Evolutionary conservation across 495 filamentous ascomycete genomes (phyloP), one percentile per base, ranked within the genome.

Genomic region (Talaromyces thailandensis): DNA sequence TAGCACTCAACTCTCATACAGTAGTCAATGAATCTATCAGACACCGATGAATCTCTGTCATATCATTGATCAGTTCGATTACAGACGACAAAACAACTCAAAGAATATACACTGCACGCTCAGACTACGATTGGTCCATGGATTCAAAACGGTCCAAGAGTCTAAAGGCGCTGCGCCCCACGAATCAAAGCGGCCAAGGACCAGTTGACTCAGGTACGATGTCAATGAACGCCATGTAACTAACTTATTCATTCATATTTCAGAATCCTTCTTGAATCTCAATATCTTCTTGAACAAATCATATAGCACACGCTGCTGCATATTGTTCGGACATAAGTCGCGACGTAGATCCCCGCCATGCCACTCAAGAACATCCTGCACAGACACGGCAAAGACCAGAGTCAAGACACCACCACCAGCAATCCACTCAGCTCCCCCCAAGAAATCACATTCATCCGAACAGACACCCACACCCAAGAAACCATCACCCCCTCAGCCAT

Each of bases 371-470:
- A 91, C 63, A 77, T 92, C 32, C 77, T 93, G 60, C 88, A 86
- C 74, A 92, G 88, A 76, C 87, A 87, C 71, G 82, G 90, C 43
- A 55, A 55, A 83, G 82, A 62, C 73, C 80, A 55, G 75, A 67
- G 48, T 21, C 55, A 16, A 35, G 55, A 57, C 55, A 77, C 40
- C 67, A 70, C 62, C 69, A 71, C 52, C 52, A 64, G 14, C 53
- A 55, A 50, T n/a, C n/a, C 35, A 31, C n/a, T 21, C 5, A 58
- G 63, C 65, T 43, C 55, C 66, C 61, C 83, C 1, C 89, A 90
- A 61, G 84, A 88, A 68, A 89, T 97, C 76, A 92, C 81, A 62
- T 89, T 98, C 79, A 80, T 95, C 64, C 86, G 93, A 50, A 87
- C 88, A 63, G 91, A 93, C 69, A 96, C 93, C 12, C 78, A 86